Conservation (phyloP, 331 rosid genomes). For the Cucumis variabilis region DNA sequence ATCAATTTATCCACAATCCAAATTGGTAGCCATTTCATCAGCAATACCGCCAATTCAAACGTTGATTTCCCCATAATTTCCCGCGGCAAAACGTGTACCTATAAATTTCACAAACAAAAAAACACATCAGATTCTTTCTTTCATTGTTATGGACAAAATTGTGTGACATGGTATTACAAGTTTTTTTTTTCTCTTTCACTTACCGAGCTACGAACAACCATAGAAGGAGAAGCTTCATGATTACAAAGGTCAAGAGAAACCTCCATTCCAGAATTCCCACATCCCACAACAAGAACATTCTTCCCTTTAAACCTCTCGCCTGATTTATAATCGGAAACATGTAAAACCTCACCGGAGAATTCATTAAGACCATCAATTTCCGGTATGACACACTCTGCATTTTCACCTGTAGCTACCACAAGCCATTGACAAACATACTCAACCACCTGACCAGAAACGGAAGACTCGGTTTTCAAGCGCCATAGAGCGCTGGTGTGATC, state of each 20-base stretch:
- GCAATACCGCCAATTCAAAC: constrained; percentile 22
- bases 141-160: no score
- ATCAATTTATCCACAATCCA: constrained; percentile 31
- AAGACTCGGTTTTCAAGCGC: constrained; percentile 27
- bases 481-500: not conserved
- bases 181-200: not conserved
- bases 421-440: constrained; percentile 38
- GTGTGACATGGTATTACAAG: not conserved
- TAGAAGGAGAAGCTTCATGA: constrained; percentile 29
- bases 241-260: constrained; percentile 35
- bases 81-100: constrained; percentile 35
- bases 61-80: constrained; percentile 30
- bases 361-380: constrained; percentile 21
- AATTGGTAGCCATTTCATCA: constrained; percentile 35
- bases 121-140: no score
- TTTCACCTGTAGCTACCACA: constrained; percentile 35
- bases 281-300: constrained; percentile 33
- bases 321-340: constrained; percentile 36
- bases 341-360: constrained; percentile 30
- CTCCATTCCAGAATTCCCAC: constrained; percentile 39
- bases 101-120: not conserved
- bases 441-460: not conserved
- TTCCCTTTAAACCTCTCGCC: constrained; percentile 33
- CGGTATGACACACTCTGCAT: constrained; percentile 33
- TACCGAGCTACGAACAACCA: constrained; percentile 41